Evolutionary conservation across 257 asterid species (phyloP).

Genomic region (Cordia subcordata): DNA sequence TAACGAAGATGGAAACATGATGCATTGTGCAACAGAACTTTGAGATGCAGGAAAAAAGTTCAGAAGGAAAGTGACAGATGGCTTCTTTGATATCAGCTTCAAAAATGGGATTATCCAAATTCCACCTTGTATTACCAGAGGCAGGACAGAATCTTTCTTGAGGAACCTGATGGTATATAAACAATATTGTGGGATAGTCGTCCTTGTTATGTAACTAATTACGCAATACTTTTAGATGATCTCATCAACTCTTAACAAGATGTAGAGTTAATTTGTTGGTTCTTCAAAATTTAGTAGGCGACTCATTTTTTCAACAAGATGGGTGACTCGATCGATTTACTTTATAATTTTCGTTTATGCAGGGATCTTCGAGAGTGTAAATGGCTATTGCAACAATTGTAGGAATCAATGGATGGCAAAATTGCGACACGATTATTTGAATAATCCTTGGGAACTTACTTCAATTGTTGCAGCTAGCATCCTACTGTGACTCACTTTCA

Average conservation of each 20-base stretch:
- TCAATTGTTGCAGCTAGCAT: conserved; percentile 10
- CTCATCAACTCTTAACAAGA: conserved; percentile 21
- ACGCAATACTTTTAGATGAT: conserved; percentile 22
- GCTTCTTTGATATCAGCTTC: conserved; percentile 1
- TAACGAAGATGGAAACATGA: background rate
- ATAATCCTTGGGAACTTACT: conserved; percentile 7
- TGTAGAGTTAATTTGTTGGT: conserved; percentile 16
- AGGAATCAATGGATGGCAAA: conserved; percentile 5
- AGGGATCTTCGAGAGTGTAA: background rate
- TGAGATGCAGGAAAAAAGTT: conserved; percentile 1
- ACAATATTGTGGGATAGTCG: background rate
- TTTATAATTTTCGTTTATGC: conserved; percentile 9
- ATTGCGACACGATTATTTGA: conserved; percentile 2
- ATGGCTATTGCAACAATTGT: background rate
- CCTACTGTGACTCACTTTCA: conserved; percentile 1
- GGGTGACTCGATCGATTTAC: background rate
- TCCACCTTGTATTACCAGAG: background rate
- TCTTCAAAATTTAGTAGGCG: conserved; percentile 21
- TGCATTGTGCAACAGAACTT: conserved; percentile 1
- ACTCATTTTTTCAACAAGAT: conserved; percentile 21
- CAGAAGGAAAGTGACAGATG: background rate
- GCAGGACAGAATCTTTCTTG: too few species aligned
- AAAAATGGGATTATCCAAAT: background rate
- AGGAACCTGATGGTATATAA: too few species aligned
- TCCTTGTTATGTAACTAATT: conserved; percentile 15